Percentiles rank a stretch among this genome's conserved stretches.
These are phyloP conservation scores for Ramaria sp. DNA, from an alignment of 768 basidiomycete genomes.

Conservation along the genomic window DNA sequence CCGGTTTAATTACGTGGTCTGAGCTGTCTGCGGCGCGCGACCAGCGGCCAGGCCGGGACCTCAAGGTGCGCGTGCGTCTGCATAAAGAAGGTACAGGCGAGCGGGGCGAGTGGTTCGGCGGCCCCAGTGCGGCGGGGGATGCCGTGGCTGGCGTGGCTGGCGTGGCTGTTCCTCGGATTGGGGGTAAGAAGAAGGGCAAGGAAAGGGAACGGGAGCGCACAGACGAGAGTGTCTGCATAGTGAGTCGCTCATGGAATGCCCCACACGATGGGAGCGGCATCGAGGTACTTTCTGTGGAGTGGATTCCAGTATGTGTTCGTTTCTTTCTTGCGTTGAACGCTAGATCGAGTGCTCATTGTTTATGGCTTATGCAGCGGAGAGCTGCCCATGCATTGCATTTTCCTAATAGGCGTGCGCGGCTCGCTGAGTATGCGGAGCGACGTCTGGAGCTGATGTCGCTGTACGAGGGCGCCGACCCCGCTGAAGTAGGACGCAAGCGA, in stretches of 20 bases:
- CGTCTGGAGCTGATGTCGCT: slow-evolving; percentile 20
- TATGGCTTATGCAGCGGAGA: slow-evolving; percentile 28
- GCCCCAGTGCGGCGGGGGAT: slow-evolving; percentile 13
- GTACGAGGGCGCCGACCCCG: background rate
- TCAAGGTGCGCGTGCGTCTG: background rate
- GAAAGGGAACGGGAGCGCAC: slow-evolving; percentile 11
- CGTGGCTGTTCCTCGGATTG: slow-evolving; percentile 5
- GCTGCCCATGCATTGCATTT: slow-evolving; percentile 33
- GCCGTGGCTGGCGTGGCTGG: background rate
- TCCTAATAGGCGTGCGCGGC: slow-evolving; percentile 54
- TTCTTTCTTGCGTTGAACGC: no score
- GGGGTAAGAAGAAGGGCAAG: slow-evolving; percentile 29
- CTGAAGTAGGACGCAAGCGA: background rate
- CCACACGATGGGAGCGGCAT: slow-evolving; percentile 70
- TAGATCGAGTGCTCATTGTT: slow-evolving; percentile 1
- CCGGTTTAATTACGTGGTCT: slow-evolving; percentile 38
- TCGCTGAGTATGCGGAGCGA: slow-evolving; percentile 56
- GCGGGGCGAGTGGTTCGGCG: background rate
- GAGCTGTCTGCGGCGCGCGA: slow-evolving; percentile 27
- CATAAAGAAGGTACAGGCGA: background rate
- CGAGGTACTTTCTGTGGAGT: slow-evolving; percentile 55
- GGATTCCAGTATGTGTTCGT: slow-evolving; percentile 43
- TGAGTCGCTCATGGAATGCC: slow-evolving; percentile 69
- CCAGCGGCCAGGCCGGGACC: slow-evolving; percentile 10
- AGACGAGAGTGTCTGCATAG: slow-evolving; percentile 19